phyloP scores from a whole-genome alignment of 2,329 filamentous ascomycete species.

The Cryphonectria nitschkei region DNA sequence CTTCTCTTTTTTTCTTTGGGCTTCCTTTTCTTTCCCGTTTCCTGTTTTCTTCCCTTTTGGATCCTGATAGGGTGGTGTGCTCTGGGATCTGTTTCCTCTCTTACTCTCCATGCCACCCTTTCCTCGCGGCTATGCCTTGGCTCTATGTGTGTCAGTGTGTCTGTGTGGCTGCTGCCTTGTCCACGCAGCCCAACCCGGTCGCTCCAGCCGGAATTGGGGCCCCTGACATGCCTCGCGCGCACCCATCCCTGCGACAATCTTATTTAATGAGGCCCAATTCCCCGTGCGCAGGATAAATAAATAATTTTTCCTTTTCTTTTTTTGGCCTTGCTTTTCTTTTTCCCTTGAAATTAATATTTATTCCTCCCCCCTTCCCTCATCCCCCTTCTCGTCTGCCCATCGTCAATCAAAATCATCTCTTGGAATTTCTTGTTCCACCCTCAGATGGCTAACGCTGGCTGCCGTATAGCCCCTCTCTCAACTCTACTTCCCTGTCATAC shows the following conservation, averaged over 20 bases:
- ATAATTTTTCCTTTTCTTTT: neutral
- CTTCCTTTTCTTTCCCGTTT: conserved; percentile 20
- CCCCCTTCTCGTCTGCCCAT: conserved; percentile 2
- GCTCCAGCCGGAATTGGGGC: conserved; percentile 16
- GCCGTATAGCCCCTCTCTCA: conserved; percentile 19
- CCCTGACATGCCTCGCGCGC: conserved; percentile 11
- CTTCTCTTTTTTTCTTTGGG: neutral
- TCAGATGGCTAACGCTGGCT: conserved; percentile 33
- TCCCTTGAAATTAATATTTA: neutral
- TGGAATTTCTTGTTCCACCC: neutral
- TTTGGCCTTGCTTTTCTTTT: neutral
- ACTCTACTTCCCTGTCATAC: conserved; percentile 20
- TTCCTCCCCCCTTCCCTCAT: neutral
- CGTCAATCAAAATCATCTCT: neutral
- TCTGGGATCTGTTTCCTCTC: neutral
- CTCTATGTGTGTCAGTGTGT: neutral
- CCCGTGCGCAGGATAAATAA: neutral
- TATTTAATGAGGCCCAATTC: conserved; percentile 25
- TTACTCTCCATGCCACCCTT: neutral
- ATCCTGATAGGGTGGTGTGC: neutral
- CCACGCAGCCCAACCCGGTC: conserved; percentile 15
- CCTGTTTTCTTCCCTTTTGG: conserved; percentile 5
- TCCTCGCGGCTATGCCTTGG: neutral
- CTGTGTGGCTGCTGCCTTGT: conserved; percentile 8
- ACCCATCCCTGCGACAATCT: conserved; percentile 27